These are phyloP conservation scores for Globisporangium barbulae DNA, from an alignment of 352 stramenopile species.

Conservation along the genomic window DNA sequence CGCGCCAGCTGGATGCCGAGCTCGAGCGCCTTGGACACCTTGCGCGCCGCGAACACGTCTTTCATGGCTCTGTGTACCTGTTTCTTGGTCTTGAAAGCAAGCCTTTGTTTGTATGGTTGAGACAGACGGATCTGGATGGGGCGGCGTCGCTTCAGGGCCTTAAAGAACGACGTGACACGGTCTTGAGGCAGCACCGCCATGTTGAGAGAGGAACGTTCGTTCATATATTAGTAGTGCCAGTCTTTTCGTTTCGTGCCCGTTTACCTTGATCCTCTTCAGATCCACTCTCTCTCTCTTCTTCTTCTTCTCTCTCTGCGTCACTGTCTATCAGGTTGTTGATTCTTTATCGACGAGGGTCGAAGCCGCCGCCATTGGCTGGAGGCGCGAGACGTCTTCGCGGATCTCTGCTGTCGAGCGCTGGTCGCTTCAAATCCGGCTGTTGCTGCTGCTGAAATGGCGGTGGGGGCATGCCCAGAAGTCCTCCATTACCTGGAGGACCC, in stretches of 20 bases:
- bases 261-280: neutral
- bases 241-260: too few relatives aligned
- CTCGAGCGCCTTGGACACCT: constrained; percentile 42
- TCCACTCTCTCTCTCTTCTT: neutral
- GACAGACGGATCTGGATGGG: neutral
- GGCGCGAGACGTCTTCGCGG: constrained; percentile 11
- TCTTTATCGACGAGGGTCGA: constrained; percentile 6
- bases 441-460: constrained; percentile 9
- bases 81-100: neutral
- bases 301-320: neutral
- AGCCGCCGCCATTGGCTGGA: constrained; percentile 6
- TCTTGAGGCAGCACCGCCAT: too few relatives aligned
- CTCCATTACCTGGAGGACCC: constrained; percentile 1
- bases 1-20: constrained; percentile 43
- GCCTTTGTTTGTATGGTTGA: neutral
- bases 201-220: too few relatives aligned
- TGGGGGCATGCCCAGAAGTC: constrained; percentile 6
- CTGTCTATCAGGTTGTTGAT: neutral
- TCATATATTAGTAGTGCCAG: too few relatives aligned
- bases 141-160: neutral
- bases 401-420: constrained; percentile 12
- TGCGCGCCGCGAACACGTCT: constrained; percentile 53
- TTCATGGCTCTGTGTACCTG: constrained; percentile 26
- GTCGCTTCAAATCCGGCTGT: constrained; percentile 15
- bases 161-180: neutral